Conservation (phyloP, 83 land plant genomes). For the Isoetes engelmannii region DNA sequence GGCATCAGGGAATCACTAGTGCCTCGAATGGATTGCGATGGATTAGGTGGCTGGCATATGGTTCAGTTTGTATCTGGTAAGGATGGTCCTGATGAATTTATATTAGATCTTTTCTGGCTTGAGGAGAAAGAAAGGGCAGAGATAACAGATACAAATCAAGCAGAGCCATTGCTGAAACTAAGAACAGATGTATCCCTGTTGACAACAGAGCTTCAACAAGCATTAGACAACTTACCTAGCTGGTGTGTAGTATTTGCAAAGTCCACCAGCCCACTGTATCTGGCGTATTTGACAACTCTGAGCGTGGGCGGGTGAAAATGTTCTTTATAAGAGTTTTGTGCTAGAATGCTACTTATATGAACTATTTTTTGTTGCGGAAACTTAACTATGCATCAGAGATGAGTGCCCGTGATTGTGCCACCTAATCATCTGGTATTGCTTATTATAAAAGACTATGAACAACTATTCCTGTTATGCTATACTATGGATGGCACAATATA, state of each 20-base stretch:
- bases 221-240: constrained; percentile 59
- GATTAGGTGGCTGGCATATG: constrained; percentile 70
- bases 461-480: too few species aligned
- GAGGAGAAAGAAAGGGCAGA: constrained; percentile 20
- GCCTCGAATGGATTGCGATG: constrained; percentile 38
- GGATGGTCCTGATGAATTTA: constrained; percentile 54
- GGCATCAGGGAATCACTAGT: constrained; percentile 44
- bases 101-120: constrained; percentile 55
- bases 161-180: constrained; percentile 46
- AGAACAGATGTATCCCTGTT: constrained; percentile 63
- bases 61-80: constrained; percentile 61
- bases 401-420: too few species aligned
- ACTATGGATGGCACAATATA: too few species aligned
- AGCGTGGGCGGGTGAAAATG: too few species aligned
- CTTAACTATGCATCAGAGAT: too few species aligned
- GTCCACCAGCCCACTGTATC: constrained; percentile 62
- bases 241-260: constrained; percentile 86
- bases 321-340: too few species aligned
- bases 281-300: constrained; percentile 47
- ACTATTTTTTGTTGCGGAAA: too few species aligned
- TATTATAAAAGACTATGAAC: too few species aligned
- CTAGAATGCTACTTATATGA: too few species aligned
- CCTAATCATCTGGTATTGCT: too few species aligned
- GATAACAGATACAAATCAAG: background rate
- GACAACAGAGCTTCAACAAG: constrained; percentile 44